Conservation (phyloP, 768 basidiomycete genomes). For the Termitomyces sp. region DNA sequence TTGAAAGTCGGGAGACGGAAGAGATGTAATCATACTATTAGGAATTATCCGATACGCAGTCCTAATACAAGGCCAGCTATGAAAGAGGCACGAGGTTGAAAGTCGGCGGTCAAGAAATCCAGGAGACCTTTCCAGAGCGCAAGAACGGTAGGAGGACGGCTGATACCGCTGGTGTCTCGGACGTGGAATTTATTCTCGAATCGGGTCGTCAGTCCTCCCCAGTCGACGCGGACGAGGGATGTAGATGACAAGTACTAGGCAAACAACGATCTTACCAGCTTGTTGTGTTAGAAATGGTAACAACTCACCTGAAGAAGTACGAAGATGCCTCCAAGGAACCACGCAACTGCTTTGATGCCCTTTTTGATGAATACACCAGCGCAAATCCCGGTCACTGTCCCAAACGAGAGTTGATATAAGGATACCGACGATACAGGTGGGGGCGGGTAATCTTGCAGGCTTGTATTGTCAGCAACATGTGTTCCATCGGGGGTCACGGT, state of each 20-base stretch:
- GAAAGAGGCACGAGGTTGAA: conserved; percentile 89
- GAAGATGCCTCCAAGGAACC: conserved; percentile 86
- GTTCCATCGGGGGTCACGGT: conserved; percentile 7
- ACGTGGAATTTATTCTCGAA: conserved; percentile 78
- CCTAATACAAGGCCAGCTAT: conserved; percentile 81
- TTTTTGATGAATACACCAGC: conserved; percentile 95
- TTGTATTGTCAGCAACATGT: background rate
- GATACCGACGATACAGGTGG: conserved; percentile 76
- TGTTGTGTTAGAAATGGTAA: background rate
- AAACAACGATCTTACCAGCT: background rate
- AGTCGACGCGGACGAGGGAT: conserved; percentile 76
- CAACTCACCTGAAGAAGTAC: conserved; percentile 80
- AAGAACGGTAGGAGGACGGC: conserved; percentile 58
- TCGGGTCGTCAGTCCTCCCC: conserved; percentile 57
- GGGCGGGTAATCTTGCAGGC: conserved; percentile 33
- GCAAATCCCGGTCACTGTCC: conserved; percentile 84
- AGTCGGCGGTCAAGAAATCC: conserved; percentile 88
- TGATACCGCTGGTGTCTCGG: conserved; percentile 50
- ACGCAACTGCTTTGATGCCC: conserved; percentile 81
- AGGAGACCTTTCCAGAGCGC: conserved; percentile 66
- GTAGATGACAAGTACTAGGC: conserved; percentile 74
- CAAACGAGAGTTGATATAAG: conserved; percentile 80
- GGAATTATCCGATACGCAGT: conserved; percentile 66
- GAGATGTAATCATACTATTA: no score
- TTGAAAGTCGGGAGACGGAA: no score